Evolutionary conservation across 1,139 yeast genomes (phyloP), one percentile per base, ranked within the genome.

Genomic region (Sugiyamaella pinicola): DNA sequence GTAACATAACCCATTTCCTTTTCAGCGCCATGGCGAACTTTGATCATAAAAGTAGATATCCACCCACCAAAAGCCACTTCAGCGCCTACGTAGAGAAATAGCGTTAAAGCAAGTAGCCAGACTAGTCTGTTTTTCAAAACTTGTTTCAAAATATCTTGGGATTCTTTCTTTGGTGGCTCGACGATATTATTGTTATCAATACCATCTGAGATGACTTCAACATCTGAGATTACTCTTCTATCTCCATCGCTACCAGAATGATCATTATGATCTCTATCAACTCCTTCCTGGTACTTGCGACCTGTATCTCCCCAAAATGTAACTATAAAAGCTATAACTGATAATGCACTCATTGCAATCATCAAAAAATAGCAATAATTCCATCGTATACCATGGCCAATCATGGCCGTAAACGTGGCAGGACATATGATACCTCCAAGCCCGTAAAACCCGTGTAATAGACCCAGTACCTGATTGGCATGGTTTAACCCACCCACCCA

Each of bases 51-150:
- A 0, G 89, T 82, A 31, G 83, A 85, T 29, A 81, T 75, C 89
- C 89, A 84, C 22, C 88, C 88, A 24, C 85, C 88, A 61, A 83
- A 66, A 0, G 85, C 71, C 2, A 84, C 88, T 64, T 84, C 90
- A 1, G 80, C 75, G 2, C 89, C 90, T 63, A 82, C 85, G 59
- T 84, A 84, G 59, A 78, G 78, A 51, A 84, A 75, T 10, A 82
- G 76, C 58, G 79, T 81, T n/a, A 77, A 59, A 1, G 86, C 75
- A 38, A 78, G 64, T 4, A 79, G 58, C 87, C 87, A 83, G 1
- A 85, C 54, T 79, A 84, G 71, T 68, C 51, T 85, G 71, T 63
- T 79, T 78, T 54, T 78, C 77, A 81, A 74, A 54, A 58, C 57
- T 4, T 43, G 42, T 2, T 17, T 22, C 13, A 60, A 26, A 15